phyloP scores from a whole-genome alignment of 208 protist species.

The Trypanosoma vivax region DNA sequence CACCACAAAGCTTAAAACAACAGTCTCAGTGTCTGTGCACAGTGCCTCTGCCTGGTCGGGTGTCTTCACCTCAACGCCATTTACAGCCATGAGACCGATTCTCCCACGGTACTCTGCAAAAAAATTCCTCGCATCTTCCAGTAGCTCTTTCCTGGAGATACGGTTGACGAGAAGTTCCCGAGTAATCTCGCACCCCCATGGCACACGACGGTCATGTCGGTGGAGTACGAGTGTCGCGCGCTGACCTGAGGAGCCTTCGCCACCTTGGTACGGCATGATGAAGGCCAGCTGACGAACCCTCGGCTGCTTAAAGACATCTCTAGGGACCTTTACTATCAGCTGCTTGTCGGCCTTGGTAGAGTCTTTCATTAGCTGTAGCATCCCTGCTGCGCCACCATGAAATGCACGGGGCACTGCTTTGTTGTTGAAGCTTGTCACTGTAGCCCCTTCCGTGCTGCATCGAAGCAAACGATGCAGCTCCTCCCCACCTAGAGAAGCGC shows the following conservation, averaged over 20 bases:
- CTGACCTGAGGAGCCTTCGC: constrained; percentile 47
- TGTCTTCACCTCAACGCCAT: constrained; percentile 58
- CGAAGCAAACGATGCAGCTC: constrained; percentile 46
- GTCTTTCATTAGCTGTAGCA: constrained; percentile 13
- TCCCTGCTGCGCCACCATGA: not conserved
- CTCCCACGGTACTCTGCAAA: constrained; percentile 26
- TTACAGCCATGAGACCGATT: constrained; percentile 45
- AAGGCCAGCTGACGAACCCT: constrained; percentile 32
- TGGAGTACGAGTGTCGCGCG: constrained; percentile 39
- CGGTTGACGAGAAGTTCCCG: constrained; percentile 21
- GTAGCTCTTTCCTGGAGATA: constrained; percentile 7
- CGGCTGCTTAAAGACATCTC: constrained; percentile 23
- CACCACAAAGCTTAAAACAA: constrained; percentile 59
- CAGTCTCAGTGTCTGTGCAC: constrained; percentile 27
- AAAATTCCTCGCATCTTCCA: constrained; percentile 16
- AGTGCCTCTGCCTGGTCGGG: constrained; percentile 34
- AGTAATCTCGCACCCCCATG: constrained; percentile 27
- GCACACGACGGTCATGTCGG: constrained; percentile 21
- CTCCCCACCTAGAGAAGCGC: constrained; percentile 24
- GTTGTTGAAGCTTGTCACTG: constrained; percentile 38
- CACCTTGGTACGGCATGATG: constrained; percentile 34
- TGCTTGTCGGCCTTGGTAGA: constrained; percentile 21
- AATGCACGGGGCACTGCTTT: constrained; percentile 10
- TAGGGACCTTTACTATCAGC: constrained; percentile 30
- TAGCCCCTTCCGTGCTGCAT: constrained; percentile 26